Percentiles rank a stretch among this genome's conserved stretches.
These are phyloP conservation scores for Tieghemostelium lacteum DNA, from an alignment of 78 protist genomes.

Conservation along the genomic window DNA sequence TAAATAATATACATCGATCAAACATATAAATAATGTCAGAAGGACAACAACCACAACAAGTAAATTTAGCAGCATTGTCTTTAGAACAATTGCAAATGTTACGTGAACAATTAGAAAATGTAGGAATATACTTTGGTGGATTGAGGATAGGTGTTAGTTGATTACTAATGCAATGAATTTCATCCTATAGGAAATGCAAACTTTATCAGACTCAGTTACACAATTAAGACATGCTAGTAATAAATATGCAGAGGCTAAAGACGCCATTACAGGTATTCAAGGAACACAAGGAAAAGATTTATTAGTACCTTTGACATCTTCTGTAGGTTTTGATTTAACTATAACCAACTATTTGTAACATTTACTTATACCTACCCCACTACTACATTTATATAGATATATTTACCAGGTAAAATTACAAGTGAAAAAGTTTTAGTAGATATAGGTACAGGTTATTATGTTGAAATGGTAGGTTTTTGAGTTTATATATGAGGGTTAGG, in stretches of 20 bases:
- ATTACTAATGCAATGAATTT: background rate
- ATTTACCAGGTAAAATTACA: conserved; percentile 65
- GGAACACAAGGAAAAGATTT: conserved; percentile 79
- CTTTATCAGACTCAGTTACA: conserved; percentile 59
- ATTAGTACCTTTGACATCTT: conserved; percentile 69
- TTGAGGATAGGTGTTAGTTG: background rate
- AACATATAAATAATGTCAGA: conserved; percentile 36
- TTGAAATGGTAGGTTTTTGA: conserved; percentile 46
- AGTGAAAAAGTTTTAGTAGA: conserved; percentile 75
- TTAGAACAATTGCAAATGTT: conserved; percentile 66
- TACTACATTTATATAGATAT: conserved; percentile 6
- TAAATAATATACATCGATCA: no score
- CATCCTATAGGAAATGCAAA: conserved; percentile 61
- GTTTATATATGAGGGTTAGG: no score
- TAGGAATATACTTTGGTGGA: no score
- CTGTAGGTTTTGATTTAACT: conserved; percentile 9
- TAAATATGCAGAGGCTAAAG: conserved; percentile 78
- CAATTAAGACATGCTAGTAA: conserved; percentile 61
- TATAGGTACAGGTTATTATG: conserved; percentile 74
- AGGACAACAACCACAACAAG: conserved; percentile 59
- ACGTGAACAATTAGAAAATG: conserved; percentile 62
- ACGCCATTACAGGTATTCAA: conserved; percentile 58
- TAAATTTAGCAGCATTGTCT: conserved; percentile 41
- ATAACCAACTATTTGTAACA: background rate
- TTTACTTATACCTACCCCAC: background rate